Conservation (phyloP, 371 early-diverging fungal species). For the Circinella umbellata region DNA sequence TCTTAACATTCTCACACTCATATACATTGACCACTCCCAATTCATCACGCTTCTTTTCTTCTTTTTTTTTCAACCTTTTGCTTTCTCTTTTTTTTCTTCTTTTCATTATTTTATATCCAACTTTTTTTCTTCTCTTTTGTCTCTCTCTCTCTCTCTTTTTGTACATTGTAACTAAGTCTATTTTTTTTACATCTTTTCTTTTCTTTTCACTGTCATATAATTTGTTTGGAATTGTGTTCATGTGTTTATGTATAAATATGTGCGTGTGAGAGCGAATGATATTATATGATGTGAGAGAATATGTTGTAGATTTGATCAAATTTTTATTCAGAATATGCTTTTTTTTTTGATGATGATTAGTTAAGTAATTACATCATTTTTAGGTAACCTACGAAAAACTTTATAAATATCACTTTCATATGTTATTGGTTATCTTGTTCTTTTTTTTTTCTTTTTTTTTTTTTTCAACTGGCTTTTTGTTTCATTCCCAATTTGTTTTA, state of each 20-base stretch:
- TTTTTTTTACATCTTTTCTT: background rate
- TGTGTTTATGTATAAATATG: background rate
- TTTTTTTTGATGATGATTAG: too few relatives aligned
- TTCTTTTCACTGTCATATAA: background rate
- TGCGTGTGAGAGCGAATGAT: too few relatives aligned
- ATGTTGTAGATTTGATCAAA: too few relatives aligned
- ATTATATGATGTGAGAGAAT: too few relatives aligned
- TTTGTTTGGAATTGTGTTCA: background rate
- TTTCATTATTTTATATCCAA: background rate
- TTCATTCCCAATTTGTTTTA: too few relatives aligned
- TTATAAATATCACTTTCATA: too few relatives aligned
- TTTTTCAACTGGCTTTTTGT: too few relatives aligned
- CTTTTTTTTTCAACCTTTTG: background rate
- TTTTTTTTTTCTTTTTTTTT: too few relatives aligned
- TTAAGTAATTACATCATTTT: too few relatives aligned
- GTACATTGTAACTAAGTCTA: background rate
- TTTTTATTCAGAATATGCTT: too few relatives aligned
- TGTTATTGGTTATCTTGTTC: too few relatives aligned
- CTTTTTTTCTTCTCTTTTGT: background rate
- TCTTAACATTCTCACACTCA: background rate
- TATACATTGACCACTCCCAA: background rate
- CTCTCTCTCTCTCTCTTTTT: constrained; percentile 5
- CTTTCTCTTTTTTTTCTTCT: constrained; percentile 7
- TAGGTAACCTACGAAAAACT: too few relatives aligned
- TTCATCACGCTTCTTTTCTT: background rate